phyloP scores from a whole-genome alignment of 2,329 filamentous ascomycete species.

The Talaromyces verruculosus region DNA sequence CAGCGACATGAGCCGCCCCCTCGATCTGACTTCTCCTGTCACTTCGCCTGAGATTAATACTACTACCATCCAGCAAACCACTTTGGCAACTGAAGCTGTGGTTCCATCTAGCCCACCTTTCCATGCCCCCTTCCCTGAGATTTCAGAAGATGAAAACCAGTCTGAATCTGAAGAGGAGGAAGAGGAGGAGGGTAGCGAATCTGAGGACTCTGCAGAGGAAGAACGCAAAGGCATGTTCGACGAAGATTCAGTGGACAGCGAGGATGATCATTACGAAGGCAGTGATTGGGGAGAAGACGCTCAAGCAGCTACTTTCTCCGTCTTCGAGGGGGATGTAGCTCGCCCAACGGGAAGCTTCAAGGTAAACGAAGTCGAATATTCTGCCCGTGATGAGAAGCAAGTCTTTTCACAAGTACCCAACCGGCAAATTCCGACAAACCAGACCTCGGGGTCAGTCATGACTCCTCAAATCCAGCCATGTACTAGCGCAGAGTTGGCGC shows the following conservation, averaged over 20 bases:
- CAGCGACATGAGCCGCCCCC: constrained; percentile 25
- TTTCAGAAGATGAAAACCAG: constrained; percentile 17
- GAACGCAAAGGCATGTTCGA: background rate
- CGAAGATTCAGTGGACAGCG: constrained; percentile 16
- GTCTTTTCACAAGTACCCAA: background rate
- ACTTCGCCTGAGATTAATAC: constrained; percentile 27
- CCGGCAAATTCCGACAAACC: background rate
- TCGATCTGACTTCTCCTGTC: constrained; percentile 28
- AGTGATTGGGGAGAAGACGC: background rate
- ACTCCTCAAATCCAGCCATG: background rate
- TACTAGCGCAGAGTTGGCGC: background rate
- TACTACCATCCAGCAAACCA: background rate
- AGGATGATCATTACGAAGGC: constrained; percentile 9
- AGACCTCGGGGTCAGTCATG: background rate
- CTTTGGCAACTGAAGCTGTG: background rate
- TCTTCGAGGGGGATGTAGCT: background rate
- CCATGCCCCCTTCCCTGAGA: background rate
- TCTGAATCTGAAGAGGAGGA: constrained; percentile 16
- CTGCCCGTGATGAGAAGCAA: background rate
- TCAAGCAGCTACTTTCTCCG: constrained; percentile 2
- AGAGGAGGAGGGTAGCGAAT: constrained; percentile 18
- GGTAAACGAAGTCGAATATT: background rate
- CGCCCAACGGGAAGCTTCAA: background rate
- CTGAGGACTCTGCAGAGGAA: constrained; percentile 10
- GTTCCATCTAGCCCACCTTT: constrained; percentile 12